Evolutionary conservation across 2,329 filamentous ascomycete genomes (phyloP).

Genomic region (Colletotrichum somersetense): DNA sequence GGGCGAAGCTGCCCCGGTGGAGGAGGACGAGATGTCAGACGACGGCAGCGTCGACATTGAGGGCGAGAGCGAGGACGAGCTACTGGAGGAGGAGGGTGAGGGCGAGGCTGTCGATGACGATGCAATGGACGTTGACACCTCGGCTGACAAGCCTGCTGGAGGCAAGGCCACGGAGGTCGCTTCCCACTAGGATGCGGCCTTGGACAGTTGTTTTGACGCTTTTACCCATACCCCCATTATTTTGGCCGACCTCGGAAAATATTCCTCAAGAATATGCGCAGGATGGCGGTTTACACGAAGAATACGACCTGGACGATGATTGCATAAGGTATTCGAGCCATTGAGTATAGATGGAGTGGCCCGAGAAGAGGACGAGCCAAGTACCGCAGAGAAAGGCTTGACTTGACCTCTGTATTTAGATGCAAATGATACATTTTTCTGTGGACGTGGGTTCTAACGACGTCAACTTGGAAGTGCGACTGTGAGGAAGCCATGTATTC

Average conservation of each 20-base stretch:
- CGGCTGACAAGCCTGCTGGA: constrained; percentile 52
- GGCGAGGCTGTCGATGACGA: constrained; percentile 55
- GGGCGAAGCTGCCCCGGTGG: constrained; percentile 60
- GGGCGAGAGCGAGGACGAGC: constrained; percentile 79
- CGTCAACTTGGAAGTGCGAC: neutral
- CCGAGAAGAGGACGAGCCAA: constrained; percentile 6
- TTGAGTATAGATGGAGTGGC: constrained; percentile 31
- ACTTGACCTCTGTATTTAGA: constrained; percentile 34
- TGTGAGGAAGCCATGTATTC: neutral
- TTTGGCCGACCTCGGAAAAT: constrained; percentile 26
- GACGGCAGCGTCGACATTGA: constrained; percentile 84
- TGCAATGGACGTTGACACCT: constrained; percentile 64
- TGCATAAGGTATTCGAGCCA: constrained; percentile 32
- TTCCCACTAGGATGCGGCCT: constrained; percentile 37
- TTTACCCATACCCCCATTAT: constrained; percentile 41
- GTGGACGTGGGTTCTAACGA: neutral
- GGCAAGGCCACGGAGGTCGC: constrained; percentile 50
- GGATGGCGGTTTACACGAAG: constrained; percentile 41
- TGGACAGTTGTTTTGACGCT: constrained; percentile 30
- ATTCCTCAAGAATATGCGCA: constrained; percentile 33
- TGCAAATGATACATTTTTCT: constrained; percentile 30
- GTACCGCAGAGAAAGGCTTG: constrained; percentile 8
- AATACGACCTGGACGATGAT: constrained; percentile 42
- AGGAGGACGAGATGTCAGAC: constrained; percentile 78
- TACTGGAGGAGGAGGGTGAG: constrained; percentile 74